A percentile compares a stretch with the other conserved stretches of the same genome.
These are phyloP conservation scores for Eremothecium coryli DNA, from an alignment of 1,139 yeast species.

Conservation along the genomic window DNA sequence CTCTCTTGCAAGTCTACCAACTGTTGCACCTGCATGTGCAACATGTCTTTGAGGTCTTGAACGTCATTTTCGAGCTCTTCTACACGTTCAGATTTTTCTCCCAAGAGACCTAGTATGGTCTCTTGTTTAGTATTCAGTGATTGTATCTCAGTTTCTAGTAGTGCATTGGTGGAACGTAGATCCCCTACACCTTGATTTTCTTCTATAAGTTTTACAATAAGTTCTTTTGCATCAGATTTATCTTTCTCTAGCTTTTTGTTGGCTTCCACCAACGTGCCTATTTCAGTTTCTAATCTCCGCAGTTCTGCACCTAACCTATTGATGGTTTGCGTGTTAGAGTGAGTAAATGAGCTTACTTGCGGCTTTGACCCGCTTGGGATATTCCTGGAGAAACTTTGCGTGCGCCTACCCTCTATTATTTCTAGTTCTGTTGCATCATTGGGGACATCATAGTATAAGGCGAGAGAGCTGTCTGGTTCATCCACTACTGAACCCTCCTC, in stretches of 20 bases:
- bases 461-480: neutral
- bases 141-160: slow-evolving; percentile 34
- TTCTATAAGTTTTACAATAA: slow-evolving; percentile 49
- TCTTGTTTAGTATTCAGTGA: slow-evolving; percentile 40
- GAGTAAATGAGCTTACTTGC: slow-evolving; percentile 12
- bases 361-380: neutral
- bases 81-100: slow-evolving; percentile 81
- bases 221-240: slow-evolving; percentile 60
- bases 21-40: slow-evolving; percentile 77
- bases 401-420: slow-evolving; percentile 8
- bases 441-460: slow-evolving; percentile 11
- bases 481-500: neutral
- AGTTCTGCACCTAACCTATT: slow-evolving; percentile 44
- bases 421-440: slow-evolving; percentile 23
- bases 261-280: slow-evolving; percentile 57
- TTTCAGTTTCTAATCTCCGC: slow-evolving; percentile 70
- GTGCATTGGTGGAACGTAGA: slow-evolving; percentile 33
- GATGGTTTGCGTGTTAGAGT: slow-evolving; percentile 24
- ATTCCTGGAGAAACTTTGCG: neutral
- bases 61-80: slow-evolving; percentile 86
- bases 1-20: slow-evolving; percentile 56
- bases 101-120: slow-evolving; percentile 64
- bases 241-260: slow-evolving; percentile 44
- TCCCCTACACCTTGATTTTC: slow-evolving; percentile 41
- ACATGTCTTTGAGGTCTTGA: slow-evolving; percentile 72